phyloP scores from a whole-genome alignment of 352 stramenopile species.

The Pythium myriotylum region DNA sequence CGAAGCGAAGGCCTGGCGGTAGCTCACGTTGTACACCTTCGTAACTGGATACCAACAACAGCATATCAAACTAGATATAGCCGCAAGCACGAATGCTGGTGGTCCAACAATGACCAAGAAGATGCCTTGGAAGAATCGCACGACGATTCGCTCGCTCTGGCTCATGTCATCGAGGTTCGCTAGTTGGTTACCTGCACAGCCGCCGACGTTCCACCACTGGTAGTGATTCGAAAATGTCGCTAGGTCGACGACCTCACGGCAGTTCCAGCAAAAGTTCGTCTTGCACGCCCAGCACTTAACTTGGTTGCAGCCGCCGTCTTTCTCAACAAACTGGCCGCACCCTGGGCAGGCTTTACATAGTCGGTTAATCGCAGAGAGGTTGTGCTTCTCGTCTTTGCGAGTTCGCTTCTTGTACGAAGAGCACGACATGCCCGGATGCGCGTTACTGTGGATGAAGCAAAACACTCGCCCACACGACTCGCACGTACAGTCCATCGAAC shows the following conservation, averaged over 20 bases:
- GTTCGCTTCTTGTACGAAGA: conserved; percentile 73
- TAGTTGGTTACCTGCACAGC: conserved; percentile 64
- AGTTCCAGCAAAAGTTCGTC: conserved; percentile 91
- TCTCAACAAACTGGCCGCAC: conserved; percentile 86
- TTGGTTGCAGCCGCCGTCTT: conserved; percentile 91
- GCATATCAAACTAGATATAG: conserved; percentile 48
- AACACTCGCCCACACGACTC: conserved; percentile 57
- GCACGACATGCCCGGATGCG: conserved; percentile 67
- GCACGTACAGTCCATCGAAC: conserved; percentile 39
- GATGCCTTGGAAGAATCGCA: conserved; percentile 38
- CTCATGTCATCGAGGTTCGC: conserved; percentile 35
- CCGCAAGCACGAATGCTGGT: conserved; percentile 56
- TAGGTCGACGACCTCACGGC: conserved; percentile 76
- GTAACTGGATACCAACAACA: conserved; percentile 72
- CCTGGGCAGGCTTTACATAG: conserved; percentile 84
- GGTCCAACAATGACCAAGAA: conserved; percentile 72
- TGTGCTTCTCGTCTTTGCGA: conserved; percentile 67
- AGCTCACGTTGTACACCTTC: conserved; percentile 42
- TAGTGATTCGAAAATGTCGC: conserved; percentile 88
- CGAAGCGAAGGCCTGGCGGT: conserved; percentile 67
- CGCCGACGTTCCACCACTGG: conserved; percentile 79
- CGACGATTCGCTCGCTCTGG: conserved; percentile 33
- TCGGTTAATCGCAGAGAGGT: conserved; percentile 69
- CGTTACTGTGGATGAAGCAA: conserved; percentile 83
- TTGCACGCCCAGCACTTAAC: conserved; percentile 87